Conservation (phyloP, 345 rosid species). For the Aegle marmelos region DNA sequence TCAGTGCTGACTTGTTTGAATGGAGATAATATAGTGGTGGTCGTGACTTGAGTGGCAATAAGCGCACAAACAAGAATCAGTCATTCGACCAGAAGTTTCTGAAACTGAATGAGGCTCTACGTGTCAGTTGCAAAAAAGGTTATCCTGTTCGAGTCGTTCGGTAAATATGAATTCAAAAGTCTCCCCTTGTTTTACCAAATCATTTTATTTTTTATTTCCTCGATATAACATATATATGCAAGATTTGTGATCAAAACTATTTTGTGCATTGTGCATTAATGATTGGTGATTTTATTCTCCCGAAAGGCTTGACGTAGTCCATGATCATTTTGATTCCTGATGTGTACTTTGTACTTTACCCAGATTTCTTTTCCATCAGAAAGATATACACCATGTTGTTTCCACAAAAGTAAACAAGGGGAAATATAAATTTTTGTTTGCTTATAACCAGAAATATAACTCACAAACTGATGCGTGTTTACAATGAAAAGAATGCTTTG, state of each 20-base stretch:
- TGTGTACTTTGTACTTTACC: neutral
- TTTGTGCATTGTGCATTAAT: too few relatives aligned
- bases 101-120: conserved; percentile 47
- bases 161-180: conserved; percentile 21
- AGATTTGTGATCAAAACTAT: neutral
- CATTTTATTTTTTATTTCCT: neutral
- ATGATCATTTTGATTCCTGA: neutral
- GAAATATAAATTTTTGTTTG: neutral
- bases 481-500: neutral
- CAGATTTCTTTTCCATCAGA: neutral
- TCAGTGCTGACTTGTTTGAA: conserved; percentile 3
- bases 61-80: conserved; percentile 55
- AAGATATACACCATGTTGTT: neutral
- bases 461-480: neutral
- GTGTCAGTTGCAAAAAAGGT: conserved; percentile 59
- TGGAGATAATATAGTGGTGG: conserved; percentile 49
- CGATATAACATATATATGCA: neutral
- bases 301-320: neutral
- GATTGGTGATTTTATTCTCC: neutral
- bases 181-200: neutral
- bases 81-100: conserved; percentile 58
- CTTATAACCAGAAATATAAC: neutral
- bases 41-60: conserved; percentile 60
- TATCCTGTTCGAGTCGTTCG: conserved; percentile 69
- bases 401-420: neutral